Base-by-base conservation (phyloP, 1,284 basidiomycete species). In the Vanrija humicola region DNA sequence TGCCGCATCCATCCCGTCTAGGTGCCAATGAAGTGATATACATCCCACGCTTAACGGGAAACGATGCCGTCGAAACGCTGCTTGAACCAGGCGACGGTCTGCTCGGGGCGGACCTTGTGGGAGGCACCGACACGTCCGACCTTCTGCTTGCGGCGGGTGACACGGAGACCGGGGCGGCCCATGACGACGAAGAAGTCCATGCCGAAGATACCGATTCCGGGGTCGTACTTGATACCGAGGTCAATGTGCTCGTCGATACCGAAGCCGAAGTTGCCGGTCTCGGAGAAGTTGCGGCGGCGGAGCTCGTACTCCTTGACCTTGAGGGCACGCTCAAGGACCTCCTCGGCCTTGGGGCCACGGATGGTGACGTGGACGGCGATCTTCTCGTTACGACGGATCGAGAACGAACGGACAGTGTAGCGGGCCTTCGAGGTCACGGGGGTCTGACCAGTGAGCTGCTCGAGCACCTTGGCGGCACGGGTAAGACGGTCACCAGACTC, bases 301-400 rank as follows among this genome's bases (percentile, higher is more conserved):
- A 98, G 82, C 82, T 99, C 95, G 84, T 98, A 98, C 82, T 98
- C 95, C 86, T 98, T 98, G 75, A 98, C 95, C 82, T 98, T 98
- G 77, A 98, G 84, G 52, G 93, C 95, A 75, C 96, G 92, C 84
- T 98, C 96, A 71, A 98, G 84, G 78, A 96, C 98, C 81, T 98
- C 95, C 85, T 98, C 95, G 51, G 95, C 95, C 82, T 98, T 98
- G 72, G 95, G 95, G 49, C 95, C 95, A 68, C 95, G 92, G 81
- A 98, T 96, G 76, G 95, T 98, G 76, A 98, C 95, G 82, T 98
- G 95, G 70, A 89, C 90, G 55, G 96, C 96, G 76, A 98, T 98
- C 86, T 98, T 98, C 82, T 99, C 96, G 84, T 99, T 98, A 83
- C 95, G 90, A 78, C 96, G 90, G 83, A 99, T 98, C 78, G 91